These are phyloP conservation scores for Colletotrichum lindemuthianum DNA, from an alignment of 2,329 filamentous ascomycete genomes.

Conservation along the genomic window DNA sequence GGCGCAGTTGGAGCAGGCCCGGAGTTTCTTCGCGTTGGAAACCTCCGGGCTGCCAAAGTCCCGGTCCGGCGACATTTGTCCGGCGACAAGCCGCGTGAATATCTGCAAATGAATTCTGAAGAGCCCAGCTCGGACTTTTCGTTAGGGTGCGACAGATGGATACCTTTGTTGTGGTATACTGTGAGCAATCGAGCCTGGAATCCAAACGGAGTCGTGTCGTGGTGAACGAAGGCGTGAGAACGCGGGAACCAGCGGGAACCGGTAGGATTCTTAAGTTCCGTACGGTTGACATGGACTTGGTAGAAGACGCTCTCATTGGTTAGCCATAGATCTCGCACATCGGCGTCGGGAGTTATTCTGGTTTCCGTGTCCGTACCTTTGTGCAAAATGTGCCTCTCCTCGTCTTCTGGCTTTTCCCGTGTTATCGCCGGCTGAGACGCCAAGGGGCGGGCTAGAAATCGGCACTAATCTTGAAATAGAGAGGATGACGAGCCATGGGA, in stretches of 20 bases:
- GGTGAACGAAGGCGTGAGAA: neutral
- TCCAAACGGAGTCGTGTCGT: too few relatives aligned
- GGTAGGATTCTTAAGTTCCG: conserved; percentile 24
- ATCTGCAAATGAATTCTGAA: neutral
- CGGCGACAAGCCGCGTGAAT: neutral
- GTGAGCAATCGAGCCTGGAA: too few relatives aligned
- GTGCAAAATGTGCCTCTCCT: neutral
- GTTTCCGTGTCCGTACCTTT: neutral
- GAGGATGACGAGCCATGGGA: neutral
- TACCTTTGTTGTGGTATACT: too few relatives aligned
- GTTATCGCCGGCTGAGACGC: neutral
- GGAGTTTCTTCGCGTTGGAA: conserved; percentile 37
- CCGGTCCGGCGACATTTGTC: neutral
- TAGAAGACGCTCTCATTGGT: conserved; percentile 11
- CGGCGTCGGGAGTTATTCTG: conserved; percentile 10
- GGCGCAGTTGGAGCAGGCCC: conserved; percentile 48
- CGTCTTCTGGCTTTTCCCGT: neutral
- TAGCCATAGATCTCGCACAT: rapidly evolving
- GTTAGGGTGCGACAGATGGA: too few relatives aligned
- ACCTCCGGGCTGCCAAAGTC: conserved; percentile 4
- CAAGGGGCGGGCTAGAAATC: neutral
- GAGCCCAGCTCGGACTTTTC: too few relatives aligned
- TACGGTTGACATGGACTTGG: neutral
- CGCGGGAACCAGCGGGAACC: conserved; percentile 7
- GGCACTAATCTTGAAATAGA: neutral